Percentiles rank a stretch among this genome's conserved stretches.
Evolutionary conservation across 495 filamentous ascomycete species (phyloP).

Genomic region (Trypethelium eluteriae): DNA sequence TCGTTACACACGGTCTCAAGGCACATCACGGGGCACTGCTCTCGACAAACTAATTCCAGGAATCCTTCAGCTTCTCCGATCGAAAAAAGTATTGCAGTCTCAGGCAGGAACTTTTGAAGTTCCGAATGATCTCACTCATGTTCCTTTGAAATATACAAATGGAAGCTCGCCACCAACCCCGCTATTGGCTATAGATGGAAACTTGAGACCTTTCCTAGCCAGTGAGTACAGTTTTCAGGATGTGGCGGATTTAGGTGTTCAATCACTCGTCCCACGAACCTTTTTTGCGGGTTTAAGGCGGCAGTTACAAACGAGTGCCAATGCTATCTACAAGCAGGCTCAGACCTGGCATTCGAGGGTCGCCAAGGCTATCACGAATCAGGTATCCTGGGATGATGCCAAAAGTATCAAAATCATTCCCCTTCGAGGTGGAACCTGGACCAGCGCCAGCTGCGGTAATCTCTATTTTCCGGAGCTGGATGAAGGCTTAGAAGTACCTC

Average conservation of each 20-base stretch:
- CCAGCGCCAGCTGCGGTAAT: not conserved
- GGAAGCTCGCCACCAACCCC: not conserved
- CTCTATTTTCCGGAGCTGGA: slow-evolving; percentile 13
- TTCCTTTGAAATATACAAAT: not conserved
- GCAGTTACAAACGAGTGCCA: not conserved
- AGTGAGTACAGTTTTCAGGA: not conserved
- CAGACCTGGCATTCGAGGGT: slow-evolving; percentile 13
- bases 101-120: not conserved
- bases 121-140: not conserved
- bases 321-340: not conserved
- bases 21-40: not conserved
- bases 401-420: slow-evolving; percentile 8
- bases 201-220: not conserved
- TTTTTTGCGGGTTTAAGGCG: not conserved
- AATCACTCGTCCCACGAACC: not conserved
- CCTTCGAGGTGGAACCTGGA: slow-evolving; percentile 11
- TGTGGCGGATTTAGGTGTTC: not conserved
- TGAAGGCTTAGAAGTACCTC: slow-evolving; percentile 2
- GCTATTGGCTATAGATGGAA: not conserved
- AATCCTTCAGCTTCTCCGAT: not conserved
- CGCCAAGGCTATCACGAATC: slow-evolving; percentile 9
- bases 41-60: not conserved
- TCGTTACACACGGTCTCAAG: not conserved
- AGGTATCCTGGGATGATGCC: not conserved
- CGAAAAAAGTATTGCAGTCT: not conserved